Percentiles rank a stretch among this genome's conserved stretches.
phyloP scores from a whole-genome alignment of 306 rosid species.

The Rosa chinensis region DNA sequence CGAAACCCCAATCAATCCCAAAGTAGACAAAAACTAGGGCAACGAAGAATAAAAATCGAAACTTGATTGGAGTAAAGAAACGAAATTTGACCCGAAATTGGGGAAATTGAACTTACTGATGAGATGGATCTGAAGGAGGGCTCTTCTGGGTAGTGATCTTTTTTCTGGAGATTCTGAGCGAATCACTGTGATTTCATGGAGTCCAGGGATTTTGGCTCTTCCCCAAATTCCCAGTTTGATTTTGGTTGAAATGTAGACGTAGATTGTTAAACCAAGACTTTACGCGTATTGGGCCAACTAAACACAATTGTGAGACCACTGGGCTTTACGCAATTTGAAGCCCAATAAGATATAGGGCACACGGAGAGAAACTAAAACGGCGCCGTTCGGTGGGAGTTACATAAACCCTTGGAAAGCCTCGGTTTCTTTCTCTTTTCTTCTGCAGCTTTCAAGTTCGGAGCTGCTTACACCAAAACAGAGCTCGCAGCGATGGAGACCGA shows the following conservation, averaged over 20 bases:
- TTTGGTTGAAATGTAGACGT: neutral
- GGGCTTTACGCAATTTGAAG: neutral
- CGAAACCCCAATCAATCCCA: constrained; percentile 25
- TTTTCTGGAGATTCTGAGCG: neutral
- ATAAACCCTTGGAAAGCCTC: constrained; percentile 4
- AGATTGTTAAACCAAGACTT: neutral
- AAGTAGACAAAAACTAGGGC: constrained; percentile 5
- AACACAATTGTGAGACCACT: neutral
- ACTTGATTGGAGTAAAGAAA: neutral
- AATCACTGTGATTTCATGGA: constrained; percentile 43
- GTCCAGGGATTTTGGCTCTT: neutral
- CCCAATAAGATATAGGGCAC: neutral
- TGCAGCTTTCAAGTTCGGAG: constrained; percentile 9
- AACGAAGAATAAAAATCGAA: neutral
- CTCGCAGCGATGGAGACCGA: constrained; percentile 24
- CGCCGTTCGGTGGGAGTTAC: neutral
- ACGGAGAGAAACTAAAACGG: neutral
- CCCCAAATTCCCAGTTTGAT: neutral
- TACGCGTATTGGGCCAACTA: neutral
- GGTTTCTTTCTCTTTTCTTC: neutral
- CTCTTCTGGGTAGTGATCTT: neutral
- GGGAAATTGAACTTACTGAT: constrained; percentile 44
- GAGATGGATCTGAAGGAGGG: constrained; percentile 20
- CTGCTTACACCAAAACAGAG: neutral
- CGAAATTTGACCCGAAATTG: neutral